Conservation (phyloP, 2,329 filamentous ascomycete genomes). For the Venturia pyrina region DNA sequence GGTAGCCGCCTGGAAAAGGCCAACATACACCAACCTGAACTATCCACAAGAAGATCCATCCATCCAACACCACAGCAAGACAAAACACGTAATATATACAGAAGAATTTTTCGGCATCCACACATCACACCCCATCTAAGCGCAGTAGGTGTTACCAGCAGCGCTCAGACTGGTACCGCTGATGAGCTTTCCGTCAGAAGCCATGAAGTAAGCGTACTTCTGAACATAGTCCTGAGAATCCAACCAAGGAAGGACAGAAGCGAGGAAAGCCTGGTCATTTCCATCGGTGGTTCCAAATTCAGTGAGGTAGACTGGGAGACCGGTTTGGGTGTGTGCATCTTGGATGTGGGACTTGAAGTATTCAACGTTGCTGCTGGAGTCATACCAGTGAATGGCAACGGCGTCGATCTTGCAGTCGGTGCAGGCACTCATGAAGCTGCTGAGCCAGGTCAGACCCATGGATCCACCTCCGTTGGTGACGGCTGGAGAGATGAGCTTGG, state of each 20-base stretch:
- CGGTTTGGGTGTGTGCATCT: constrained; percentile 1
- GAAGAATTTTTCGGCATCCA: not conserved
- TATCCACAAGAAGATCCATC: not conserved
- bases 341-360: constrained; percentile 14
- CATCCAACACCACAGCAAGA: constrained; percentile 3
- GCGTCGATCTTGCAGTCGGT: constrained; percentile 19
- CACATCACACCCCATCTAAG: not conserved
- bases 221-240: constrained; percentile 21
- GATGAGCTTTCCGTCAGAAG: constrained; percentile 9
- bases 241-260: constrained; percentile 24
- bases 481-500: constrained; percentile 19
- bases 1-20: not conserved
- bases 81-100: not conserved
- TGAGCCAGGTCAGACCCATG: constrained; percentile 18
- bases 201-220: constrained; percentile 24
- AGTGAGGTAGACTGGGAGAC: constrained; percentile 25
- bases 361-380: constrained; percentile 11
- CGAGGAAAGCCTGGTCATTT: constrained; percentile 19
- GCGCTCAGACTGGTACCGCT: constrained; percentile 4
- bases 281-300: constrained; percentile 21
- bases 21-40: not conserved
- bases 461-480: constrained; percentile 20
- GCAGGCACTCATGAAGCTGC: constrained; percentile 18
- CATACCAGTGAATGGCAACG: constrained; percentile 23
- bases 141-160: constrained; percentile 7